Percentiles rank a stretch among this genome's conserved stretches.
Evolutionary conservation across 805 yeast species (phyloP).

Genomic region (Candida maltosa): DNA sequence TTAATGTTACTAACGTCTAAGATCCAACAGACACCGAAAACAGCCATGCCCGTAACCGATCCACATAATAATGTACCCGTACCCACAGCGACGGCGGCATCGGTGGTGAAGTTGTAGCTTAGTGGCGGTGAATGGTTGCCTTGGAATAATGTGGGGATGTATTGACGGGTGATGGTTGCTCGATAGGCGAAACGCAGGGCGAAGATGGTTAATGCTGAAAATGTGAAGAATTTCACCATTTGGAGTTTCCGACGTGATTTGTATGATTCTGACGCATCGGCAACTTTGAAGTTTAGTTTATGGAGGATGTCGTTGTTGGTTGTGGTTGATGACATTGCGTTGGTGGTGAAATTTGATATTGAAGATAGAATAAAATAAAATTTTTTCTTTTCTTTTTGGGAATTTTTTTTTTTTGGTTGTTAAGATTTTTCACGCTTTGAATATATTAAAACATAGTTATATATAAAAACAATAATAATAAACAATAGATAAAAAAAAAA

Average conservation of each 20-base stretch:
- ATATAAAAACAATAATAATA: background rate
- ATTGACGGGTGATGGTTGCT: slow-evolving; percentile 70
- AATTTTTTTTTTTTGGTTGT: no score
- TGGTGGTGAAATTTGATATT: no score
- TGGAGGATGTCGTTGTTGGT: slow-evolving; percentile 5
- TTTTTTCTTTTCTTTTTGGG: no score
- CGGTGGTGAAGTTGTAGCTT: slow-evolving; percentile 69
- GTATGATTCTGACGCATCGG: slow-evolving; percentile 45
- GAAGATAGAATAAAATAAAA: no score
- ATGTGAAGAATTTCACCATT: slow-evolving; percentile 67
- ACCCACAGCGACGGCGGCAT: slow-evolving; percentile 81
- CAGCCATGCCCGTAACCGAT: slow-evolving; percentile 66
- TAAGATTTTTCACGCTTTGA: no score
- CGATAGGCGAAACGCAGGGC: slow-evolving; percentile 74
- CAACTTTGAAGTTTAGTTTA: slow-evolving; percentile 22
- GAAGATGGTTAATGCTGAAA: slow-evolving; percentile 67
- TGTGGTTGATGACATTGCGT: no score
- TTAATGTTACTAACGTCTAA: slow-evolving; percentile 64
- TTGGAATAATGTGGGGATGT: slow-evolving; percentile 72
- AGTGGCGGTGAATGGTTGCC: slow-evolving; percentile 85
- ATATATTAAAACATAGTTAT: background rate
- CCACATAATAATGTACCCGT: slow-evolving; percentile 77
- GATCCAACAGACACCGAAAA: slow-evolving; percentile 78
- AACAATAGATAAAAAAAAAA: no score
- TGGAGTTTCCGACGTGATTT: slow-evolving; percentile 64